Base-by-base conservation (phyloP, 1,139 yeast genomes). In the Kluyveromyces sp. region DNA sequence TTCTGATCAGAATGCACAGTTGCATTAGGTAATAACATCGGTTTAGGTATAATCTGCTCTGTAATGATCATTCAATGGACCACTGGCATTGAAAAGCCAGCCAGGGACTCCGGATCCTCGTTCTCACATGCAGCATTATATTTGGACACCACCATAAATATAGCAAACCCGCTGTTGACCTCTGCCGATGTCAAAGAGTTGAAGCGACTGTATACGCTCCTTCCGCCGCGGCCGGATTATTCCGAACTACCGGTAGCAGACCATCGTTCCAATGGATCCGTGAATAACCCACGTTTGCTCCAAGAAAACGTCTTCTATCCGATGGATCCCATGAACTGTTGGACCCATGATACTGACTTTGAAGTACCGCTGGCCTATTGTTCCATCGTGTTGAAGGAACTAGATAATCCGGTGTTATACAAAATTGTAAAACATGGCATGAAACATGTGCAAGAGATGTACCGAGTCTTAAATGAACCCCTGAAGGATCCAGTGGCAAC, bases 371-470 rank as follows among this genome's bases (percentile, higher is more conserved):
- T 38, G 18, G 41, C 35, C 9, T 38, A 38, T 19, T 38, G 41
- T 29, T 22, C 30, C 19, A 31, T 38, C 16, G 17, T 31, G 13
- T 9, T 38, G 4, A 13, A 17, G 13, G 41, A 38, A 16, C 4
- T 30, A 12, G 30, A 38, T 22, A 26, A 38, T 20, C 41, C 36
- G 30, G 9, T 31, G 30, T 31, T 38, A 13, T 38, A 31, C 19
- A 31, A 31, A 28, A 32, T 38, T 4, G 30, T 31, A 15, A 39
- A 39, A 33, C 36, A 33, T 25, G 42, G 36, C 9, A 39, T 39
- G 42, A 22, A 25, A n/a, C 32, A 26, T 18, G 18, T 31, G 26
- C 36, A 31, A 32, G 25, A 22, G 11, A 9, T 9, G 31, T 20
- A 39, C 11, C 20, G 20, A 2, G 13, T 36, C 30, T 3, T 8